Base-by-base conservation (phyloP, 2,329 filamentous ascomycete species). In the Xylaria sp. region DNA sequence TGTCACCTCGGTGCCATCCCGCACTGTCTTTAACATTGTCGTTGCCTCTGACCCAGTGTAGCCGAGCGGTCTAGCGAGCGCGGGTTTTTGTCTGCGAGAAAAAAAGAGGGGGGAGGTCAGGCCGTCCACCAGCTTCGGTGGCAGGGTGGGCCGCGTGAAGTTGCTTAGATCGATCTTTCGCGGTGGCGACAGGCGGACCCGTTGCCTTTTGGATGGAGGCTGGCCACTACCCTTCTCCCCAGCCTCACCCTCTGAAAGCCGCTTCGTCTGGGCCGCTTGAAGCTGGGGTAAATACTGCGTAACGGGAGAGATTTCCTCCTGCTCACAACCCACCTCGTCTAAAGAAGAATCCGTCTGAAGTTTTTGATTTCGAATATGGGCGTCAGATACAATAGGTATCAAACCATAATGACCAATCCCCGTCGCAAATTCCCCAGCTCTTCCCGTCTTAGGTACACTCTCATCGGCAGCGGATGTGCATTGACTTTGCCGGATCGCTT, bases 81-180 rank as follows among this genome's bases (percentile, higher is more conserved):
- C 67, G 31, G 76, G 74, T 37, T 74, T 73, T 15, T 77, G 68
- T 35, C 76, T 78, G 59, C 79, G 77, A 9, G 83, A 83, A 69
- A 84, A 85, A 73, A 85, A 85, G 25, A 84, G 75, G 5, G 83
- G 82, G 7, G 83, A 85, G 9, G 77, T 75, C n/a, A 79, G 73
- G 31, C 75, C 75, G 44, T 80, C 77, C 29, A 73, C 69, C 31
- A 74, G 68, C 53, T 70, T 71, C 13, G 70, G 62, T 4, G 72
- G 71, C 11, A 69, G 59, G 10, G 64, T 60, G 21, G 72, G 70
- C 52, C 65, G 69, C 27, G 64, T 47, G 54, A 74, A 74, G 33
- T 70, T 68, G 46, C 76, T 75, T 29, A 85, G 75, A 27, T 83
- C 78, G 55, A 83, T 76, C 48, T 72, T 77, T 29, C 76, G 73